These are phyloP conservation scores for Aureoboletus auriporus DNA, from an alignment of 768 basidiomycete genomes.

Conservation along the genomic window DNA sequence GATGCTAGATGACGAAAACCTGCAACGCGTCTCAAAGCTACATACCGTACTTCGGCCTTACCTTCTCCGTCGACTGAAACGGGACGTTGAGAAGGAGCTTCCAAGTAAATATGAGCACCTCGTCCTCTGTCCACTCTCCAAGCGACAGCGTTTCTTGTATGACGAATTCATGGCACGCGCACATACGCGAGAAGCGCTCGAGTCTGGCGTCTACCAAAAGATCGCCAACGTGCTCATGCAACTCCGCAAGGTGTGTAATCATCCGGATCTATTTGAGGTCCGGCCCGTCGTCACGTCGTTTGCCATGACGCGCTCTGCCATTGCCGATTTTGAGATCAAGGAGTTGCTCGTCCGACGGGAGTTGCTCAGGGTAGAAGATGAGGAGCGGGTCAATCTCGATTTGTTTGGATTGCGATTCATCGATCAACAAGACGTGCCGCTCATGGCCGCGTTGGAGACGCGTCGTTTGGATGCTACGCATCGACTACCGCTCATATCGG, in stretches of 20 bases:
- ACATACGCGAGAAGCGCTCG: slow-evolving; percentile 75
- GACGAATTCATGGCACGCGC: slow-evolving; percentile 94
- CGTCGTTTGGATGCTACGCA: slow-evolving; percentile 57
- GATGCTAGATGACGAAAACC: slow-evolving; percentile 72
- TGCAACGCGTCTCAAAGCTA: slow-evolving; percentile 82
- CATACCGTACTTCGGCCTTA: slow-evolving; percentile 95
- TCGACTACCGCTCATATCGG: slow-evolving; percentile 47
- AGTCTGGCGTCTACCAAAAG: slow-evolving; percentile 84
- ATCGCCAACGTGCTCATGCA: slow-evolving; percentile 98
- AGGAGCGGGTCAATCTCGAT: slow-evolving; percentile 58
- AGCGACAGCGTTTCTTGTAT: slow-evolving; percentile 90
- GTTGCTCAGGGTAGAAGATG: slow-evolving; percentile 50
- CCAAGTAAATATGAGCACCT: slow-evolving; percentile 94
- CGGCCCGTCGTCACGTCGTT: slow-evolving; percentile 80
- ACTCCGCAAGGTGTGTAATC: slow-evolving; percentile 92
- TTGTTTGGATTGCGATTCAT: slow-evolving; percentile 64
- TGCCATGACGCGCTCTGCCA: slow-evolving; percentile 68
- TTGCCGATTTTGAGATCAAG: slow-evolving; percentile 81
- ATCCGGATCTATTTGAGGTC: slow-evolving; percentile 89
- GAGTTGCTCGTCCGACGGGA: slow-evolving; percentile 80
- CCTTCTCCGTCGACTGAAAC: slow-evolving; percentile 90
- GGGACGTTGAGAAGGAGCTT: slow-evolving; percentile 94
- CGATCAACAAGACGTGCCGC: slow-evolving; percentile 47
- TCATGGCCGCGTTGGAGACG: slow-evolving; percentile 51
- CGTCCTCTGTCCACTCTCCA: slow-evolving; percentile 82